Percentiles rank a stretch among this genome's conserved stretches.
Evolutionary conservation across 2,329 filamentous ascomycete genomes (phyloP).

Genomic region (Diaporthe batatas): DNA sequence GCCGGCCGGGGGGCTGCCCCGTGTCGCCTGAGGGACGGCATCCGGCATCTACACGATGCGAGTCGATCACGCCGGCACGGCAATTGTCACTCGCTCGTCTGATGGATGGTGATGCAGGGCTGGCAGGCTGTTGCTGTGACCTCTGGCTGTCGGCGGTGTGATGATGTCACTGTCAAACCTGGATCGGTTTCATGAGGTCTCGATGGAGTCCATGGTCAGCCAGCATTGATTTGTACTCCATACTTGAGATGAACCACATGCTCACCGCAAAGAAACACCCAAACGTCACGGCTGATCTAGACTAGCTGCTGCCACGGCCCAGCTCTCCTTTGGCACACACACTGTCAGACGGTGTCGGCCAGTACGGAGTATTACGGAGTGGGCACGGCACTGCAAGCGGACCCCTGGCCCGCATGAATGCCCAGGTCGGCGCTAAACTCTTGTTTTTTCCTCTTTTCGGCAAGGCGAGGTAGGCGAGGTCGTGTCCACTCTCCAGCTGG

Average conservation of each 20-base stretch:
- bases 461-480: not conserved
- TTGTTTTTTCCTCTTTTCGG: constrained; percentile 18
- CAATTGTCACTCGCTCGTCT: not conserved
- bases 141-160: not conserved
- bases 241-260: not conserved
- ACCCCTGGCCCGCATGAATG: constrained; percentile 29
- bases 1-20: constrained; percentile 18
- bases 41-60: too few species aligned
- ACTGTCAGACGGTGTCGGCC: not conserved
- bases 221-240: not conserved
- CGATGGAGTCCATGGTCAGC: not conserved
- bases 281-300: not conserved
- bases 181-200: constrained; percentile 10
- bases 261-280: not conserved
- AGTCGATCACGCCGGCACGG: not conserved
- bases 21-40: not conserved
- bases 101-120: not conserved
- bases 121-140: not conserved
- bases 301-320: not conserved
- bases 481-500: not conserved
- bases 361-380: not conserved
- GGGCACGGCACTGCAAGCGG: constrained; percentile 2
- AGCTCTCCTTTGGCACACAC: not conserved
- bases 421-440: constrained; percentile 29
- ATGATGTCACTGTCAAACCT: constrained; percentile 20